Evolutionary conservation across 352 stramenopile genomes (phyloP), one percentile per base, ranked within the genome.

Genomic region (Globisporangium apiculatum): DNA sequence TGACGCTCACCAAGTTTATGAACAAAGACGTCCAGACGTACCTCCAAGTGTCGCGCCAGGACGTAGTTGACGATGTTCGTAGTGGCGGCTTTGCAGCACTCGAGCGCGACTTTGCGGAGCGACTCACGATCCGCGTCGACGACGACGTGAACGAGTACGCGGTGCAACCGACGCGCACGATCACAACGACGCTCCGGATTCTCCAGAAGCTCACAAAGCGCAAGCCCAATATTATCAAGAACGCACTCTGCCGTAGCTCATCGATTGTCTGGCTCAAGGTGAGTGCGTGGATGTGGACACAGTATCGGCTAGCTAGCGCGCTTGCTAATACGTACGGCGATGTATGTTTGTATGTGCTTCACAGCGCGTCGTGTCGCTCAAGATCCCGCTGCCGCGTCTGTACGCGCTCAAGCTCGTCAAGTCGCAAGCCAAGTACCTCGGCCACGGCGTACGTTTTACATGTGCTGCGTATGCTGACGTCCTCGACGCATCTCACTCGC

Each of bases 371-470:
- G 74, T 87, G n/a, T 80, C 79, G 40, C 69, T 93, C 12, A 72
- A 75, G 48, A 77, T 91, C 31, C 71, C 75, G 14, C 65, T 82
- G 36, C 80, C 80, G 8, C 71, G 83, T 8, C 51, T 93, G 57
- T 93, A 93, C 51, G 83, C 80, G 7, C 60, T 93, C 36, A 93
- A 93, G 62, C 73, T 93, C 17, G 83, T 93, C 45, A 93, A 93
- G 61, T 93, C 83, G 0, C 83, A 93, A 61, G 83, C 79, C 15
- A 89, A 89, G 54, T 93, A 91, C 64, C 72, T 93, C 37, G 83
- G 80, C 4, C 80, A 86, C 38, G 75, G 87, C 69, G 83, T 91
- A 62, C 35, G 61, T 67, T 24, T 15, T 49, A 2, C 24, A 31
- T 31, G 24, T 31, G 24, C 24, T 31, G 24, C 24, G 24, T 31